These are phyloP conservation scores for Fusarium humuli DNA, from an alignment of 2,329 filamentous ascomycete species.

Conservation along the genomic window DNA sequence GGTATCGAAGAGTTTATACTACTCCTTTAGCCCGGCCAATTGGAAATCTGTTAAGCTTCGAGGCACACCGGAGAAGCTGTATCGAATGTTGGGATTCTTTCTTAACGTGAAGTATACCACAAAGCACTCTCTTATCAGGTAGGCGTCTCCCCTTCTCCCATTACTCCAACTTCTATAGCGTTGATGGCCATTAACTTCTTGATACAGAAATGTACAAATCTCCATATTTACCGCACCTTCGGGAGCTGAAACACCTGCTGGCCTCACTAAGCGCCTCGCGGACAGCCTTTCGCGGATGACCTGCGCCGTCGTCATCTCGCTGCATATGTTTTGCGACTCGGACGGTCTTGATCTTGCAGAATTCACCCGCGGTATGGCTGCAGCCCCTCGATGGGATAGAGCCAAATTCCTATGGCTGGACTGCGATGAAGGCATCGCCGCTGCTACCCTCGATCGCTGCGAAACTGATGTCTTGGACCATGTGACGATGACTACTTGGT, in stretches of 20 bases:
- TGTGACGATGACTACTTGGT: background rate
- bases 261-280: background rate
- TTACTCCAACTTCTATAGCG: too few relatives aligned
- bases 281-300: background rate
- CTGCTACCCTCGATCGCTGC: background rate
- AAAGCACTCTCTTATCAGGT: background rate
- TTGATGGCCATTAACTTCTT: too few relatives aligned
- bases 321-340: too few relatives aligned
- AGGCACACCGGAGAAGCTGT: background rate
- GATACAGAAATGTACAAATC: too few relatives aligned
- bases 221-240: too few relatives aligned
- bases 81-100: background rate
- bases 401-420: accelerated
- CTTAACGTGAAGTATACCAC: accelerated
- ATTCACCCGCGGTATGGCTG: background rate
- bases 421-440: accelerated
- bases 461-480: background rate
- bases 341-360: background rate
- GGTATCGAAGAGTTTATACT: background rate
- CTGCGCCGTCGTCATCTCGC: background rate
- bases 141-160: too few relatives aligned
- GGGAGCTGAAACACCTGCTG: background rate
- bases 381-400: background rate
- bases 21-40: background rate
- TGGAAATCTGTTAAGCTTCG: background rate